Evolutionary conservation across 2,329 filamentous ascomycete genomes (phyloP).

Genomic region (Aspergillus jensenii): DNA sequence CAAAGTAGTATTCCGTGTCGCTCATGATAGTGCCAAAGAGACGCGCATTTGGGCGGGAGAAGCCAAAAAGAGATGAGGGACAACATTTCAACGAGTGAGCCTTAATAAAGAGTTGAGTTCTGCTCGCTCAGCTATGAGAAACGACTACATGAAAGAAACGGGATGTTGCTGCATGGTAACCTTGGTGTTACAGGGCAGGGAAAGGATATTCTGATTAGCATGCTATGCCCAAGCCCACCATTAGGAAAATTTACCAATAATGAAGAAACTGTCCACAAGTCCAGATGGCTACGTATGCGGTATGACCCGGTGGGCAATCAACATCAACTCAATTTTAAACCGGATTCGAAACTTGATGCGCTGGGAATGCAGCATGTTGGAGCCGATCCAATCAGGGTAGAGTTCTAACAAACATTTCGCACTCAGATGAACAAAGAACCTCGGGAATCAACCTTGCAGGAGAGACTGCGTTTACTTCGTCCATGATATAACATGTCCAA

Average conservation of each 20-base stretch:
- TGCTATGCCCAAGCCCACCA: neutral
- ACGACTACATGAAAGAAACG: neutral
- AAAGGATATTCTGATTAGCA: neutral
- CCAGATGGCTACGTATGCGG: neutral
- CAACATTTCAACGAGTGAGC: neutral
- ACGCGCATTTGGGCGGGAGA: slow-evolving; percentile 70
- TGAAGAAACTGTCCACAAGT: neutral
- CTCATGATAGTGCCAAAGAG: slow-evolving; percentile 71
- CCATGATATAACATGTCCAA: too few relatives aligned
- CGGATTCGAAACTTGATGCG: neutral
- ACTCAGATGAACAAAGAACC: neutral
- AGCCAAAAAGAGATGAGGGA: slow-evolving; percentile 48
- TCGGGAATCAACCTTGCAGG: neutral
- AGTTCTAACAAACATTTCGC: neutral
- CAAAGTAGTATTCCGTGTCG: slow-evolving; percentile 63
- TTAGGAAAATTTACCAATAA: neutral
- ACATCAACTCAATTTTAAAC: neutral
- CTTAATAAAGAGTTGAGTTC: slow-evolving; percentile 23
- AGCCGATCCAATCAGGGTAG: neutral
- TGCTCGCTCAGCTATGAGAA: slow-evolving; percentile 20
- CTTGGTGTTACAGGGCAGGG: neutral
- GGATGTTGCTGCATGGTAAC: neutral
- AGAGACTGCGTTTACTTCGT: too few relatives aligned
- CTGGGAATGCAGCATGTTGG: neutral
- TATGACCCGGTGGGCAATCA: too few relatives aligned